Conservation (phyloP, 108 stramenopile genomes). For the Heterococcus sp. region DNA sequence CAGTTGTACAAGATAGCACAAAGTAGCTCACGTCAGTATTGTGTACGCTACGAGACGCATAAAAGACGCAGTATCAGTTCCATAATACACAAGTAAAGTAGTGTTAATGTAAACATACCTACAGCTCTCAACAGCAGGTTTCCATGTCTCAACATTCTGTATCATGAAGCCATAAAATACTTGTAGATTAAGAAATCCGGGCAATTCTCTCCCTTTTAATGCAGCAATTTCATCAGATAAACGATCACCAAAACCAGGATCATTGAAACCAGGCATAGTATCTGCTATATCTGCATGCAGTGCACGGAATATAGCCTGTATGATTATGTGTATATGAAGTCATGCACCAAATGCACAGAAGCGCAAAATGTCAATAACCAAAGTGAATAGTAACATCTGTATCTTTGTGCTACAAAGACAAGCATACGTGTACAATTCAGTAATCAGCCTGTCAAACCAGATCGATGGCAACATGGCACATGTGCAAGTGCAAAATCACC, state of each 20-base stretch:
- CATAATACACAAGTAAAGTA: no score
- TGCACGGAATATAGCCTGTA: background rate
- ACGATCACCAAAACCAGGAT: slow-evolving; percentile 29
- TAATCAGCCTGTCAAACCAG: background rate
- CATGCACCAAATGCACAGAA: no score
- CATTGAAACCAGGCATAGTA: slow-evolving; percentile 46
- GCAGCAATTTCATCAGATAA: slow-evolving; percentile 44
- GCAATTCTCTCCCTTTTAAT: slow-evolving; percentile 50
- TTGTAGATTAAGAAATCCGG: slow-evolving; percentile 50
- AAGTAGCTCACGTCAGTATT: background rate
- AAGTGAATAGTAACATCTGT: background rate
- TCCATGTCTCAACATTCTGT: slow-evolving; percentile 52
- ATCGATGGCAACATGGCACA: background rate
- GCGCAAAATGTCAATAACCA: background rate
- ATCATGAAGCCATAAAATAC: slow-evolving; percentile 58
- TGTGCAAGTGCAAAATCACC: background rate
- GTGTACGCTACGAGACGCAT: slow-evolving; percentile 15
- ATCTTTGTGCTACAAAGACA: background rate
- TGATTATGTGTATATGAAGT: background rate
- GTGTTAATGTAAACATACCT: background rate
- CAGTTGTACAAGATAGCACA: background rate
- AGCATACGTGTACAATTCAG: background rate
- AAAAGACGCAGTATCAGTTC: no score
- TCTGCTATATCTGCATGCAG: slow-evolving; percentile 36
- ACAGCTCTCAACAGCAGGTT: slow-evolving; percentile 33